Conservation (phyloP, 441 rosid genomes). For the Erysimum cheiri region DNA sequence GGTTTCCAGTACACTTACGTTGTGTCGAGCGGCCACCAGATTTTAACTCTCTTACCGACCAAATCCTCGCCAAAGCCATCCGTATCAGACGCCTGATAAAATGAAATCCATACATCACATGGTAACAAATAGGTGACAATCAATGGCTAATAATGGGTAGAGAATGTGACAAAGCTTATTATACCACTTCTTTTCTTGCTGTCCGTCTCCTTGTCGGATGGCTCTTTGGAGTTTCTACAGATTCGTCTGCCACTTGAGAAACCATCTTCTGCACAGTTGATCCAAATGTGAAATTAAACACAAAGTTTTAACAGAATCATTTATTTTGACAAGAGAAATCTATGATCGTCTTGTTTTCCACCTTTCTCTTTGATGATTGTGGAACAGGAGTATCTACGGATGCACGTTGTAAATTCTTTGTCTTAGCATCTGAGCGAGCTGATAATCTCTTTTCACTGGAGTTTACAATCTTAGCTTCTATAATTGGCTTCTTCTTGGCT, state of each 20-base stretch:
- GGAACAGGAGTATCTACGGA: constrained; percentile 35
- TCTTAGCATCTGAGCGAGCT: constrained; percentile 35
- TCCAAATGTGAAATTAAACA: constrained; percentile 28
- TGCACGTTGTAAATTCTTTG: constrained; percentile 34
- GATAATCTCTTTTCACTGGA: constrained; percentile 34
- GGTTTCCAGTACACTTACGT: constrained; percentile 50
- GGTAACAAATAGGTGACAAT: constrained; percentile 9
- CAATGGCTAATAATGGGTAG: constrained; percentile 8
- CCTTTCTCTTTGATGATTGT: constrained; percentile 52
- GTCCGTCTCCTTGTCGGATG: constrained; percentile 50
- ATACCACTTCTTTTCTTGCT: constrained; percentile 59
- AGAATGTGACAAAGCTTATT: constrained; percentile 21
- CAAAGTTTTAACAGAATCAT: background rate
- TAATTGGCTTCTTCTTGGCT: constrained; percentile 32
- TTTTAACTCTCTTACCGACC: constrained; percentile 66
- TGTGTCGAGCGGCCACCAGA: constrained; percentile 91
- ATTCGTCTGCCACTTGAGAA: constrained; percentile 39
- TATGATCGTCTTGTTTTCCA: constrained; percentile 34
- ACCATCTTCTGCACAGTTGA: constrained; percentile 48
- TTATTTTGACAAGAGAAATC: constrained; percentile 29
- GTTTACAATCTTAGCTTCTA: constrained; percentile 38
- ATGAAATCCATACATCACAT: constrained; percentile 17
- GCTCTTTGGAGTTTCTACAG: constrained; percentile 49
- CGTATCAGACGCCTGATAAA: constrained; percentile 52
- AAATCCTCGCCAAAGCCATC: constrained; percentile 51